A percentile compares a stretch with the other conserved stretches of the same genome.
phyloP scores from a whole-genome alignment of 495 filamentous ascomycete genomes.

The Bathelium albidoporum region DNA sequence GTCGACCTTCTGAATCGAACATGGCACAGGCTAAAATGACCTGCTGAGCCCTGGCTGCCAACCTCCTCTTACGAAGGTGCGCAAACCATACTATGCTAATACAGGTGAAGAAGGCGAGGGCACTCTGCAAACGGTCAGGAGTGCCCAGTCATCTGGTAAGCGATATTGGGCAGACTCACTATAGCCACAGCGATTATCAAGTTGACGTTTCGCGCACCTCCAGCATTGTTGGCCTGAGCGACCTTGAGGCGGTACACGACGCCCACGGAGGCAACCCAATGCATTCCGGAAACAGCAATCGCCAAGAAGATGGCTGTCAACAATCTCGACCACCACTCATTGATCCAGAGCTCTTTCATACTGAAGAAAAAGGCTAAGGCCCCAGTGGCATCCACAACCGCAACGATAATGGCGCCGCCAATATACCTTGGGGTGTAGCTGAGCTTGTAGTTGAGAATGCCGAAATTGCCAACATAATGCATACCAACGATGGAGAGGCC shows the following conservation, averaged over 20 bases:
- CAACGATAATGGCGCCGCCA: constrained; percentile 60
- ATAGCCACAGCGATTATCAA: constrained; percentile 24
- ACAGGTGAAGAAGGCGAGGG: constrained; percentile 49
- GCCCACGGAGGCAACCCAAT: constrained; percentile 71
- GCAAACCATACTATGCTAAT: constrained; percentile 47
- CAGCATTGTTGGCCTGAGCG: constrained; percentile 7
- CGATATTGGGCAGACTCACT: constrained; percentile 12
- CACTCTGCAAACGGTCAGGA: constrained; percentile 37
- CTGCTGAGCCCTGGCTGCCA: constrained; percentile 59
- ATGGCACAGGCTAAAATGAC: constrained; percentile 66
- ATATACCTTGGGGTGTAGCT: constrained; percentile 47
- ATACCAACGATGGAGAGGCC: constrained; percentile 73
- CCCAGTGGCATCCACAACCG: constrained; percentile 53
- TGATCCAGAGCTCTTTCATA: constrained; percentile 65
- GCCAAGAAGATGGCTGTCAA: constrained; percentile 58
- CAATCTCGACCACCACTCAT: constrained; percentile 62
- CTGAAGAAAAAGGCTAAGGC: constrained; percentile 70
- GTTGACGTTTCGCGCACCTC: constrained; percentile 17
- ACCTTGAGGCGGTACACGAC: constrained; percentile 49
- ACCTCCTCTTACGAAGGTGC: constrained; percentile 43
- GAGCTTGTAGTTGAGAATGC: constrained; percentile 67
- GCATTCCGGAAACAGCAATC: constrained; percentile 72
- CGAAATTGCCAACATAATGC: constrained; percentile 81
- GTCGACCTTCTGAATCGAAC: constrained; percentile 62
- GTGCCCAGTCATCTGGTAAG: neutral